Conservation (phyloP, 345 rosid genomes). For the Limnanthes douglasii region DNA sequence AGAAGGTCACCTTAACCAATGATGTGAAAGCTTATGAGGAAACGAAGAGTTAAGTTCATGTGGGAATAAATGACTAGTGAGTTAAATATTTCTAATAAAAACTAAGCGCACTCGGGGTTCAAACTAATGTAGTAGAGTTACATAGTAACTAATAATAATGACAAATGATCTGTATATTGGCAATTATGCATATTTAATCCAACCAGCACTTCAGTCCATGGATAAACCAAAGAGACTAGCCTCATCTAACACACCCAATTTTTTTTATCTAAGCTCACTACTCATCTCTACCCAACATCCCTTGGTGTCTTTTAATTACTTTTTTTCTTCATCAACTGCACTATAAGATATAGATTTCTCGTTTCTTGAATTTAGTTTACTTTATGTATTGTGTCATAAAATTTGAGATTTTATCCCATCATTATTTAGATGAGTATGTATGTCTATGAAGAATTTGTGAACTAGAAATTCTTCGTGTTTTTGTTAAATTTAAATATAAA, state of each 20-base stretch:
- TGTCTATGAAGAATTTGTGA: too few species aligned
- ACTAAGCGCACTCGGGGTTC: too few species aligned
- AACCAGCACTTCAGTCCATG: constrained; percentile 43
- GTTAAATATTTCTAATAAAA: constrained; percentile 13
- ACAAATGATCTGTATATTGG: constrained; percentile 19
- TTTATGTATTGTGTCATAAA: too few species aligned
- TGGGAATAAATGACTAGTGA: constrained; percentile 78
- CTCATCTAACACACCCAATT: constrained; percentile 38
- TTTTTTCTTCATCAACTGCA: too few species aligned
- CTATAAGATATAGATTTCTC: too few species aligned
- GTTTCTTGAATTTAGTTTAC: too few species aligned
- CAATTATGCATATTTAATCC: constrained; percentile 84
- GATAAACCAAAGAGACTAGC: constrained; percentile 26
- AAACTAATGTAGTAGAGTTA: too few species aligned
- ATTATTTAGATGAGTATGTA: too few species aligned
- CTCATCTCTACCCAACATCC: constrained; percentile 36
- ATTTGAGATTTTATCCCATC: too few species aligned
- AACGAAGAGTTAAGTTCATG: constrained; percentile 23
- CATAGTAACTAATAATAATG: constrained; percentile 1
- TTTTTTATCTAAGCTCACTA: constrained; percentile 41
- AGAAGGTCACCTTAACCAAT: neutral
- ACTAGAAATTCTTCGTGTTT: too few species aligned
- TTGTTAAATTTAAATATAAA: too few species aligned
- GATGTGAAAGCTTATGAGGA: neutral
- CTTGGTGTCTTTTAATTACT: constrained; percentile 57